Base-by-base conservation (phyloP, 2,329 filamentous ascomycete genomes). In the Beauveria brongniartii region DNA sequence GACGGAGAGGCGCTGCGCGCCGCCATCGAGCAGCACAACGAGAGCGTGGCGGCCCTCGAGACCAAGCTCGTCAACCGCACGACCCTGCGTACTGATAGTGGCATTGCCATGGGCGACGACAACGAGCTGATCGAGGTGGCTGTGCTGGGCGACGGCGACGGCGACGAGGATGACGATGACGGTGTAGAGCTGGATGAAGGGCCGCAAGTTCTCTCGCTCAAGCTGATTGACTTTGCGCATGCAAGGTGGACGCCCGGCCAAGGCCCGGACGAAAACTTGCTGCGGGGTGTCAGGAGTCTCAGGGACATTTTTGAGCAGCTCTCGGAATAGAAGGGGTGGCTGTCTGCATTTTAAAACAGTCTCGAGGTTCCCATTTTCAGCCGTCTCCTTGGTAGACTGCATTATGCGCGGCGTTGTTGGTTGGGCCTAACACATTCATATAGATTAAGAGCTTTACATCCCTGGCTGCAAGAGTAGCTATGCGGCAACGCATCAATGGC, bases 181-280 rank as follows among this genome's bases (percentile, higher is more conserved):
- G 70, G 72, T 1, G 73, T 77, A 78, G 82, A 56, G 70, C 76
- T 63, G 70, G 72, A 65, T 30, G 63, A 66, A 18, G 63, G 77
- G 12, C 88, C 88, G 0, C 87, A 87, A 67, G 83, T 96, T 48
- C 91, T 88, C 68, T 82, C 85, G 14, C 80, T 97, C 55, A 94
- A 93, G 70, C 80, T 99, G 64, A 99, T 99, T 67, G 94, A 99
- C 73, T 99, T 99, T 80, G 94, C 94, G 1, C 94, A 99, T 74
- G 94, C 94, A 12, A 77, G 80, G 55, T 97, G 89, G 87, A 88
- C 85, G 1, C 89, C 90, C 0, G 91, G 91, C 1, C 76, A 88
- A 68, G 93, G 93, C 0, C 88, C 89, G 0, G 94, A 99, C 71
- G 88, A 96, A 74, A 97, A 97, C 69, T 77, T 83, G 16, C 78